These are phyloP conservation scores for Talinum fruticosum DNA, from an alignment of 148 eudicot species.

Conservation along the genomic window DNA sequence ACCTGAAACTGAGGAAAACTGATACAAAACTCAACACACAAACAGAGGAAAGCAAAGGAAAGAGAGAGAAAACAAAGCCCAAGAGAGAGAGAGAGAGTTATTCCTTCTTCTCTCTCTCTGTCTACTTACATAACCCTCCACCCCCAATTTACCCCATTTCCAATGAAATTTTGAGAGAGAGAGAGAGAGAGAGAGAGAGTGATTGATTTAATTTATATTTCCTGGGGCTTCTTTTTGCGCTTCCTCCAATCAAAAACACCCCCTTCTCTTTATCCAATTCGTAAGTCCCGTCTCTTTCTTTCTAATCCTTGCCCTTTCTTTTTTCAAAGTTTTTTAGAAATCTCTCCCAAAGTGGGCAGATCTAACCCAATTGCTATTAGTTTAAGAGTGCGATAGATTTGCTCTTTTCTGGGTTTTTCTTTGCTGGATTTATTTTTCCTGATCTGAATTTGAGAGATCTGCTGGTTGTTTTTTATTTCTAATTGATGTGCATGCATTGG, in stretches of 20 bases:
- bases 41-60: not conserved
- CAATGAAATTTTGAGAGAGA: conserved; percentile 16
- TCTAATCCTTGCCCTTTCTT: conserved; percentile 7
- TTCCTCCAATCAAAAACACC: conserved; percentile 24
- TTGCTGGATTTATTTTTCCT: not conserved
- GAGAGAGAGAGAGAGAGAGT: conserved; percentile 11
- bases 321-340: not conserved
- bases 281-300: conserved; percentile 48
- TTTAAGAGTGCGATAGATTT: not conserved
- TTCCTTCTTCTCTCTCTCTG: not conserved
- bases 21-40: conserved; percentile 13
- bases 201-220: conserved; percentile 2
- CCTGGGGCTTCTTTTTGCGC: not conserved
- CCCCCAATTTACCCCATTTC: not conserved
- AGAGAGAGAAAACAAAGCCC: conserved; percentile 8
- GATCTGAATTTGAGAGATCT: conserved; percentile 45
- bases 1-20: conserved; percentile 6
- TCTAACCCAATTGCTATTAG: conserved; percentile 27
- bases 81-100: conserved; percentile 12
- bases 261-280: conserved; percentile 41
- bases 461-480: conserved; percentile 10
- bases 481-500: conserved; percentile 9
- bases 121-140: conserved; percentile 2
- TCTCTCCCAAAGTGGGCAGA: conserved; percentile 18
- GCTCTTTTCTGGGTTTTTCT: not conserved